phyloP scores from a whole-genome alignment of 108 stramenopile genomes.

The Skeletonema costatum region DNA sequence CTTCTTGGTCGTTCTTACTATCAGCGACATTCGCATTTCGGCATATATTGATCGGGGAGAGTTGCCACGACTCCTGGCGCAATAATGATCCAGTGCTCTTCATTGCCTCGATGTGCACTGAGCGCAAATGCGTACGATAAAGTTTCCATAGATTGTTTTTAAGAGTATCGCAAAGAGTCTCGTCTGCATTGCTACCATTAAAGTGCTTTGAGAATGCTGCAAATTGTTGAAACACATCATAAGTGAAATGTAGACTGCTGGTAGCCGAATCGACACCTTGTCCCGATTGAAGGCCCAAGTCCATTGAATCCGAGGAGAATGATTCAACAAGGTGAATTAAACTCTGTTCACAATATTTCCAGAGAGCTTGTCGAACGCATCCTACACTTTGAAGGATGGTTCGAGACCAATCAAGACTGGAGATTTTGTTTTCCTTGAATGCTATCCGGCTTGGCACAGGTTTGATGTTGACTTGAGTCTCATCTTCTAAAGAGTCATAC shows the following conservation, averaged over 20 bases:
- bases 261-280: constrained; percentile 29
- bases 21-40: neutral
- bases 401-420: constrained; percentile 9
- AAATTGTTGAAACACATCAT: constrained; percentile 36
- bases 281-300: constrained; percentile 1
- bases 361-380: constrained; percentile 31
- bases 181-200: constrained; percentile 22
- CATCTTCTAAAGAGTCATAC: constrained; percentile 18
- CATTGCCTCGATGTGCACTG: constrained; percentile 81
- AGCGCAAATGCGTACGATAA: constrained; percentile 56
- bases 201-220: constrained; percentile 20
- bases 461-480: neutral
- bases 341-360: constrained; percentile 28
- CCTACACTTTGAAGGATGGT: constrained; percentile 6
- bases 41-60: constrained; percentile 35
- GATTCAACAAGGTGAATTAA: constrained; percentile 31
- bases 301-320: constrained; percentile 6
- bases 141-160: constrained; percentile 37
- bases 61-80: constrained; percentile 65
- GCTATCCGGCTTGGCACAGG: constrained; percentile 8
- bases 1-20: constrained; percentile 4
- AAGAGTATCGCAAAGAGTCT: constrained; percentile 17
- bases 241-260: constrained; percentile 31
- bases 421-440: constrained; percentile 8
- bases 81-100: constrained; percentile 63